Percentiles rank a stretch among this genome's conserved stretches.
Conservation (phyloP, 768 basidiomycete genomes). For the Termitomyces sp. region DNA sequence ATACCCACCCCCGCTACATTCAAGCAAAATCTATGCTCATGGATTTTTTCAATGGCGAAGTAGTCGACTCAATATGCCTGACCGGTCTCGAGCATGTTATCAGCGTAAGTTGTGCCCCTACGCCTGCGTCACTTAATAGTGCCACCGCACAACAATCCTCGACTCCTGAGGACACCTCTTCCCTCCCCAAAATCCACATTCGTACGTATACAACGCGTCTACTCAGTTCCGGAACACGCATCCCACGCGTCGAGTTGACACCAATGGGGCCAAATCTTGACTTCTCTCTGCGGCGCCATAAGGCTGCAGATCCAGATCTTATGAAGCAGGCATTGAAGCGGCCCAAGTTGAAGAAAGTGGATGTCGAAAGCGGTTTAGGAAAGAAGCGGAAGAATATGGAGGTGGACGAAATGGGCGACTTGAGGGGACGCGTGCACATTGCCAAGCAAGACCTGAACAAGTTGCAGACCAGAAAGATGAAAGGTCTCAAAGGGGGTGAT, state of each 20-base stretch:
- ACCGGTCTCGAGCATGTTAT: constrained; percentile 85
- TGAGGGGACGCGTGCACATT: constrained; percentile 86
- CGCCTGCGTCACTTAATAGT: constrained; percentile 46
- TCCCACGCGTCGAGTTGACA: constrained; percentile 75
- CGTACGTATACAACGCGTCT: constrained; percentile 78
- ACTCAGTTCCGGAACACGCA: constrained; percentile 69
- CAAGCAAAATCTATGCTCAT: constrained; percentile 91
- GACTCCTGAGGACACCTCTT: constrained; percentile 30
- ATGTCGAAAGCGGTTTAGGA: constrained; percentile 82
- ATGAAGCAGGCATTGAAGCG: constrained; percentile 76
- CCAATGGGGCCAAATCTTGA: constrained; percentile 94
- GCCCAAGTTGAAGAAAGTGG: constrained; percentile 85
- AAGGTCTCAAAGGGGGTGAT: constrained; percentile 64
- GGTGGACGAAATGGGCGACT: constrained; percentile 97
- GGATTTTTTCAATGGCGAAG: constrained; percentile 87
- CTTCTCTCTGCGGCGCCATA: constrained; percentile 68
- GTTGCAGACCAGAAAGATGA: constrained; percentile 95
- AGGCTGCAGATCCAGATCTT: constrained; percentile 71
- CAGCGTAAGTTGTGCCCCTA: constrained; percentile 70
- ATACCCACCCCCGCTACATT: constrained; percentile 86
- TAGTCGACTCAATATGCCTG: constrained; percentile 77
- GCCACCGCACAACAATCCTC: constrained; percentile 23
- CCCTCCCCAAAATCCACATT: constrained; percentile 81
- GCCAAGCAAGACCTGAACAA: constrained; percentile 82
- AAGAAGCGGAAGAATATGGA: constrained; percentile 93